Base-by-base conservation (phyloP, 2,329 filamentous ascomycete genomes). In the Aulographum hederae region DNA sequence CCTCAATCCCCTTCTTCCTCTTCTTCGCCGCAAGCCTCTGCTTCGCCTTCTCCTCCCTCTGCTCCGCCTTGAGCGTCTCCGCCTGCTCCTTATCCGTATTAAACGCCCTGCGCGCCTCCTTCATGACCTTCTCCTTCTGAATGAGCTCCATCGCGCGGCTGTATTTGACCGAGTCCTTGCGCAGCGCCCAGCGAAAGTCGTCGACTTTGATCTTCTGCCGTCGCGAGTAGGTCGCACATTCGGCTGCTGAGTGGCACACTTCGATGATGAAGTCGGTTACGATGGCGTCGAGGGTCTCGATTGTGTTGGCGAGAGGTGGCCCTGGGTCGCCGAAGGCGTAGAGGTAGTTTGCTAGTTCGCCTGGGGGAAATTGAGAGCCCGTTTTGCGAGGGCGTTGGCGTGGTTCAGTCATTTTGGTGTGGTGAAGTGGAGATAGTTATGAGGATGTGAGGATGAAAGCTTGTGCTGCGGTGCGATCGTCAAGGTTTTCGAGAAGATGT, bases 181-280 rank as follows among this genome's bases (percentile, higher is more conserved):
- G 71, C 43, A 95, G 70, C 25, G 84, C 82, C 55, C 92, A 98
- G 47, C 91, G 84, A 58, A 98, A 93, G 55, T 98, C 89, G 47
- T 94, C 86, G 46, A 92, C 80, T 54, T 98, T 98, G 57, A 98
- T 84, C 58, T 98, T 98, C 46, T 92, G 81, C 2, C 89, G 78
- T 1, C 84, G 78, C 2, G 79, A 74, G 54, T 92, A 81, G 51
- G 80, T 74, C 1, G 89, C 89, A 32, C 77, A 75, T 28, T 80
- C 73, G 4, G 84, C 81, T 3, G 89, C 86, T 48, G 82, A 77
- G 59, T 92, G 89, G 56, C 80, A 86, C 33, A 89, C 75, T 52
- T 89, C 82, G 50, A 92, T 82, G 51, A 95, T 81, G 62, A 92
- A 94, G 60, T 95, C 89, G 39, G 85, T 93, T 38, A 93, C 72